phyloP scores from a whole-genome alignment of 2,329 filamentous ascomycete species.

The Sarocladiaceae sp. region DNA sequence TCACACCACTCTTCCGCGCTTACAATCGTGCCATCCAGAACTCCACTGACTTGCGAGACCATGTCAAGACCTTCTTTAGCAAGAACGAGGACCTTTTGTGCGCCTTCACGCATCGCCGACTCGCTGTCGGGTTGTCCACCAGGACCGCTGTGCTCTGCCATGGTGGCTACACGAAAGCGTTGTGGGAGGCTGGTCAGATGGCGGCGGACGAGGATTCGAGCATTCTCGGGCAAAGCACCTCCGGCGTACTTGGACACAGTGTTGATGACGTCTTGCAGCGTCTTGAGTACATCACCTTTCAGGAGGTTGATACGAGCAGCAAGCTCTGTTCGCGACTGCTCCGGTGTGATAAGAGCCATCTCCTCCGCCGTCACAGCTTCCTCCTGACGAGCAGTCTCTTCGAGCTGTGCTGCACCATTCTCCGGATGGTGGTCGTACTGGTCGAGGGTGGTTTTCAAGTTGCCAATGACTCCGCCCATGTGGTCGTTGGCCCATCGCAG shows the following conservation, averaged over 20 bases:
- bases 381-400: constrained; percentile 16
- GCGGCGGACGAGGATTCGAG: constrained; percentile 73
- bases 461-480: constrained; percentile 69
- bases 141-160: constrained; percentile 28
- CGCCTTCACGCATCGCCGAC: constrained; percentile 45
- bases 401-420: background rate
- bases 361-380: constrained; percentile 9
- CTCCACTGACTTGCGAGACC: constrained; percentile 84
- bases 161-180: constrained; percentile 71
- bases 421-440: constrained; percentile 64
- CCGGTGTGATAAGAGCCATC: constrained; percentile 17
- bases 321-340: constrained; percentile 36
- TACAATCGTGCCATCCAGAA: constrained; percentile 83
- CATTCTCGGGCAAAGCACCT: constrained; percentile 87
- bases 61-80: constrained; percentile 91
- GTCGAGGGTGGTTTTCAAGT: constrained; percentile 70
- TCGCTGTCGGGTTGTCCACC: constrained; percentile 23
- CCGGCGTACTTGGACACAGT: constrained; percentile 87
- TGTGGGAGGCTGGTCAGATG: constrained; percentile 83
- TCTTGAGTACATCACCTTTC: constrained; percentile 69
- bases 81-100: constrained; percentile 76
- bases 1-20: constrained; percentile 93
- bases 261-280: constrained; percentile 75
- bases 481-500: constrained; percentile 78
- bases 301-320: constrained; percentile 63